Evolutionary conservation across 108 stramenopile species (phyloP).

Genomic region (Schizochytrium sp.): DNA sequence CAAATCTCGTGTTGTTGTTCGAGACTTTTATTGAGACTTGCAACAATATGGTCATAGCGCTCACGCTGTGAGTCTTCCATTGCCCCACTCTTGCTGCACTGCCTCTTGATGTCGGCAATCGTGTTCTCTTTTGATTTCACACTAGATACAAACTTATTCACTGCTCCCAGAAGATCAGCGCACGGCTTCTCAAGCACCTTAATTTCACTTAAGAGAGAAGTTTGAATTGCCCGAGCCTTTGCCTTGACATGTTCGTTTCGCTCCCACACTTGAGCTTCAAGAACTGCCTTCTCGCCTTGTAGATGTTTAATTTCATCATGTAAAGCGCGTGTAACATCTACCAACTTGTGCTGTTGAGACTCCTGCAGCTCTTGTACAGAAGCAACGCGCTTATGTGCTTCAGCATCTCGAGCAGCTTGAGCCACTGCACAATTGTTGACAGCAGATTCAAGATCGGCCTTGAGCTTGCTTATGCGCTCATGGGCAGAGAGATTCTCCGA

Average conservation of each 20-base stretch:
- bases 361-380: constrained; percentile 36
- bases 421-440: neutral
- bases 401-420: neutral
- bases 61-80: neutral
- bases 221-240: neutral
- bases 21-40: neutral
- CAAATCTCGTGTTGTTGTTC: constrained; percentile 12
- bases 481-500: neutral
- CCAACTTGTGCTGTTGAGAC: neutral
- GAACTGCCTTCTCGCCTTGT: constrained; percentile 24
- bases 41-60: constrained; percentile 8
- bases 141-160: neutral
- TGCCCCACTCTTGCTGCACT: neutral
- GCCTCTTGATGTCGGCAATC: neutral
- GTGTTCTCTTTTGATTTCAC: constrained; percentile 22
- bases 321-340: neutral
- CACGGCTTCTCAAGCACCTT: neutral
- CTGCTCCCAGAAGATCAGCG: neutral
- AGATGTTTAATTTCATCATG: neutral
- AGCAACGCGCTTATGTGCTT: neutral
- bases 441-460: constrained; percentile 1
- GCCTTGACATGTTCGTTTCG: constrained; percentile 19
- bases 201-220: neutral
- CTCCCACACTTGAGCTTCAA: constrained; percentile 41
- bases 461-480: constrained; percentile 19